A percentile compares a stretch with the other conserved stretches of the same genome.
Conservation (phyloP, 2,329 filamentous ascomycete species). For the Aspergillus costaricaensis region DNA sequence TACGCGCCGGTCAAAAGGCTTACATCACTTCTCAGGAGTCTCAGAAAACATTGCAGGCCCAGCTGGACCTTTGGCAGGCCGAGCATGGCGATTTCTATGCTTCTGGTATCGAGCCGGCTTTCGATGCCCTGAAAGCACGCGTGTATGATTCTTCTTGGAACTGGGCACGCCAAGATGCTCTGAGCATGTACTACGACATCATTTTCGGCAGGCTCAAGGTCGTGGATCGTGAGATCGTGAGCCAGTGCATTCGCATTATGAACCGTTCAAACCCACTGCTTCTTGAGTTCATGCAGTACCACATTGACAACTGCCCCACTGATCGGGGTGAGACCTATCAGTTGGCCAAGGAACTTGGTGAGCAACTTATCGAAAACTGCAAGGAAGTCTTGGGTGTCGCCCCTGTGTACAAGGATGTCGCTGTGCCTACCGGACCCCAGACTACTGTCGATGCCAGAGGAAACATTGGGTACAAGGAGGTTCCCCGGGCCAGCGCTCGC, state of each 20-base stretch:
- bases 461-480: slow-evolving; percentile 89
- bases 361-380: slow-evolving; percentile 96
- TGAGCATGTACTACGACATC: slow-evolving; percentile 99
- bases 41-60: slow-evolving; percentile 82
- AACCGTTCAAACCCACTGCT: slow-evolving; percentile 95
- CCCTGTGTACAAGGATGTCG: slow-evolving; percentile 95
- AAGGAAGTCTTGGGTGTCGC: slow-evolving; percentile 81
- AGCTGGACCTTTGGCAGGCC: slow-evolving; percentile 90
- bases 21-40: slow-evolving; percentile 82
- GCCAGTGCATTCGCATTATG: slow-evolving; percentile 98
- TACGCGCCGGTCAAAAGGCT: slow-evolving; percentile 94
- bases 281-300: slow-evolving; percentile 99
- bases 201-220: slow-evolving; percentile 93
- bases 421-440: slow-evolving; percentile 84
- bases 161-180: slow-evolving; percentile 95
- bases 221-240: slow-evolving; percentile 96
- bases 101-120: slow-evolving; percentile 88
- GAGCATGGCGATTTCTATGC: slow-evolving; percentile 98
- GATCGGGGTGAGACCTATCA: slow-evolving; percentile 97
- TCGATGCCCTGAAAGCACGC: slow-evolving; percentile 89
- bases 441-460: slow-evolving; percentile 91
- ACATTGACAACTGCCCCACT: slow-evolving; percentile 97
- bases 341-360: slow-evolving; percentile 91
- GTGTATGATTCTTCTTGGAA: slow-evolving; percentile 99
- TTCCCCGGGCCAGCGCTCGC: slow-evolving; percentile 81